These are phyloP conservation scores for Hemerocallis citrina DNA, from an alignment of 106 monocot genomes.

Conservation along the genomic window DNA sequence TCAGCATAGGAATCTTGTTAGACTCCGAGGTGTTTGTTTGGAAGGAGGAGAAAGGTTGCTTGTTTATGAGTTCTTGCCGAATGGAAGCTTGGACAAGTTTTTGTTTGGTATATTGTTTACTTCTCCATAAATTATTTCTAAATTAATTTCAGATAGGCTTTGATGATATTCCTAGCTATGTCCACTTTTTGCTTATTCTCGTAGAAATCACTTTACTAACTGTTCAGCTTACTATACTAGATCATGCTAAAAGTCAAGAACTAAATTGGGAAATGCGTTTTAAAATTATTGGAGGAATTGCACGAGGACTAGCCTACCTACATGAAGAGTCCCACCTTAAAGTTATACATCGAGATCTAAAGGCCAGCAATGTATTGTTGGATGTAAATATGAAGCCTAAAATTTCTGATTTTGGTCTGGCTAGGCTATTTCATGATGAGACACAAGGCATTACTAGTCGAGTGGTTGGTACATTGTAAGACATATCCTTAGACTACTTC, in stretches of 20 bases:
- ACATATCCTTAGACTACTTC: background rate
- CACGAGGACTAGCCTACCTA: slow-evolving; percentile 12
- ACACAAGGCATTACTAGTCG: background rate
- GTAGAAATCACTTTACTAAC: background rate
- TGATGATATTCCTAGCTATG: background rate
- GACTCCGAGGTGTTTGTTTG: slow-evolving; percentile 29
- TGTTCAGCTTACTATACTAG: background rate
- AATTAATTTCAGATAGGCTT: background rate
- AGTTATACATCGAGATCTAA: slow-evolving; percentile 15
- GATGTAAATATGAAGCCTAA: slow-evolving; percentile 18
- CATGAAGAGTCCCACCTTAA: slow-evolving; percentile 12
- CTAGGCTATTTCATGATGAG: slow-evolving; percentile 2
- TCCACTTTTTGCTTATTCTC: background rate
- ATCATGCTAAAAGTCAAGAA: background rate
- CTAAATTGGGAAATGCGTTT: slow-evolving; percentile 8
- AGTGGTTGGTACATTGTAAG: slow-evolving; percentile 2
- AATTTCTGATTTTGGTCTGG: slow-evolving; percentile 8
- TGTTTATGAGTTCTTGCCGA: slow-evolving; percentile 34
- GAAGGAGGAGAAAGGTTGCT: slow-evolving; percentile 28
- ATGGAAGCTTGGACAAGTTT: slow-evolving; percentile 29
- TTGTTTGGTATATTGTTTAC: slow-evolving; percentile 18
- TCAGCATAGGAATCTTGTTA: slow-evolving; percentile 34
- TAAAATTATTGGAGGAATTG: slow-evolving; percentile 12
- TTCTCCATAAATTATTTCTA: background rate
- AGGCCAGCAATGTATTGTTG: slow-evolving; percentile 16